These are phyloP conservation scores for Arthrobotrys musiformis DNA, from an alignment of 2,329 filamentous ascomycete species.

Conservation along the genomic window DNA sequence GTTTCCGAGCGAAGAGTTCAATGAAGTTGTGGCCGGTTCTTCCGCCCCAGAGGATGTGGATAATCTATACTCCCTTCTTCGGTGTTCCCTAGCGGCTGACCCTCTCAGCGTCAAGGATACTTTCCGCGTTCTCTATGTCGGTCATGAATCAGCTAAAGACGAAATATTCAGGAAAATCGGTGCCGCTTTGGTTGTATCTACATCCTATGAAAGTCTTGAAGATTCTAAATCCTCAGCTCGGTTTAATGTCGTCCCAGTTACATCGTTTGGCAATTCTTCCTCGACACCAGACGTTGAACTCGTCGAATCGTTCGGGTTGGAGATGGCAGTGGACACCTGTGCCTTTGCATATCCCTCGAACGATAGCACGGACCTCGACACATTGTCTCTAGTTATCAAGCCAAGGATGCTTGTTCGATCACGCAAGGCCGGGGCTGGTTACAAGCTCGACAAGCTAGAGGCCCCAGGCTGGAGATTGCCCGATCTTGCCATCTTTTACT, in stretches of 20 bases:
- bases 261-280: slow-evolving; percentile 65
- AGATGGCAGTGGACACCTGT: slow-evolving; percentile 68
- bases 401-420: slow-evolving; percentile 45
- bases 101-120: slow-evolving; percentile 65
- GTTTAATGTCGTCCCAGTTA: slow-evolving; percentile 68
- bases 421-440: slow-evolving; percentile 59
- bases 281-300: slow-evolving; percentile 67
- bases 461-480: slow-evolving; percentile 65
- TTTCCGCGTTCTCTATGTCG: slow-evolving; percentile 67
- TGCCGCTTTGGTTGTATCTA: slow-evolving; percentile 62
- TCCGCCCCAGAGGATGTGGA: slow-evolving; percentile 2
- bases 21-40: slow-evolving; percentile 14
- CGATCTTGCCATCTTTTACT: slow-evolving; percentile 67
- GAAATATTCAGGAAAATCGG: slow-evolving; percentile 63
- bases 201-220: slow-evolving; percentile 58
- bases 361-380: not conserved
- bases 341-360: slow-evolving; percentile 61
- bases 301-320: slow-evolving; percentile 67
- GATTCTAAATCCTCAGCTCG: slow-evolving; percentile 63
- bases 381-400: slow-evolving; percentile 39
- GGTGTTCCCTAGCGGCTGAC: slow-evolving; percentile 64
- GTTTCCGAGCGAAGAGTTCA: slow-evolving; percentile 26
- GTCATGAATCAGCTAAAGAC: slow-evolving; percentile 61
- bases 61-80: slow-evolving; percentile 41
- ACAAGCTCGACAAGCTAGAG: slow-evolving; percentile 61